Evolutionary conservation across 768 basidiomycete genomes (phyloP).

Genomic region (Coprinopsis sp.): DNA sequence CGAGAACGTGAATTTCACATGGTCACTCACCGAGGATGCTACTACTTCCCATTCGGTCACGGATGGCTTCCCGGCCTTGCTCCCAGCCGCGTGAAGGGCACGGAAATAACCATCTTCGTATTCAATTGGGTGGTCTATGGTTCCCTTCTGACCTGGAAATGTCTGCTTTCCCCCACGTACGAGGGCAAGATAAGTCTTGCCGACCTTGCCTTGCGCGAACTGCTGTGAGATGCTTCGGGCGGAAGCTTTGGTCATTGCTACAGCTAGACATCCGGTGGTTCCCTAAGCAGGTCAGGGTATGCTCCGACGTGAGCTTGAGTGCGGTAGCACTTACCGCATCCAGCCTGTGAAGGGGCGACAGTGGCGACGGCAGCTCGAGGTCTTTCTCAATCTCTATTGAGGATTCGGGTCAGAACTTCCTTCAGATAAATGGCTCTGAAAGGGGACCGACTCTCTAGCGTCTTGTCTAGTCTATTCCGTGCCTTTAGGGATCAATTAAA

Average conservation of each 20-base stretch:
- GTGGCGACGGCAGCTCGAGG: conserved; percentile 21
- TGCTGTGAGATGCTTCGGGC: conserved; percentile 53
- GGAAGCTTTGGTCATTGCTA: conserved; percentile 40
- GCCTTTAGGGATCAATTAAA: not conserved
- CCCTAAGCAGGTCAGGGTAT: conserved; percentile 28
- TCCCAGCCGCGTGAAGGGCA: conserved; percentile 26
- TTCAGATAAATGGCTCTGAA: not conserved
- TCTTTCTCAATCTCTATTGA: conserved; percentile 19
- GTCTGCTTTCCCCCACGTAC: conserved; percentile 49
- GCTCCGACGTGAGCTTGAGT: not conserved
- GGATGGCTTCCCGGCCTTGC: conserved; percentile 28
- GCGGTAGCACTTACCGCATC: conserved; percentile 46
- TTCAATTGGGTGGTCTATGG: conserved; percentile 39
- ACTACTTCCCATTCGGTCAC: conserved; percentile 56
- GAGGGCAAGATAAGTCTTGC: conserved; percentile 62
- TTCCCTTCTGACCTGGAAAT: conserved; percentile 34
- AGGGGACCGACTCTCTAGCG: not conserved
- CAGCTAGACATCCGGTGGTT: conserved; percentile 59
- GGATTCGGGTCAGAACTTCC: not conserved
- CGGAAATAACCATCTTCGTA: conserved; percentile 44
- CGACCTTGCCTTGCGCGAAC: conserved; percentile 41
- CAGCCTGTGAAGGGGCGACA: conserved; percentile 56
- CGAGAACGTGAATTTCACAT: not conserved
- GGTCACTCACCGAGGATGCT: conserved; percentile 48
- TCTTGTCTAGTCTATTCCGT: not conserved